Conservation (phyloP, 2,329 filamentous ascomycete species). For the Myriosclerotinia duriaeana region DNA sequence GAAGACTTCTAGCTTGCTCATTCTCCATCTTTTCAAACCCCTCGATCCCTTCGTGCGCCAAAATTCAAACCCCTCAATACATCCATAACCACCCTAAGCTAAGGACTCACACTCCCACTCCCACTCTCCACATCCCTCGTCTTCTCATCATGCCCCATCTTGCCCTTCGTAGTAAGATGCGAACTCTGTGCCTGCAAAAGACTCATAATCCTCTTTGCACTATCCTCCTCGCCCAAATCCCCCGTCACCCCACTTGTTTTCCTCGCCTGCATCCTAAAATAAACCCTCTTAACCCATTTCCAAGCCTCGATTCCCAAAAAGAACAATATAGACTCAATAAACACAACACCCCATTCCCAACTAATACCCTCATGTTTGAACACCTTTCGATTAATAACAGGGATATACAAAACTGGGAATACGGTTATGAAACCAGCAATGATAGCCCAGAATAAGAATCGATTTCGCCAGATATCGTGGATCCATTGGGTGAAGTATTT, state of each 20-base stretch:
- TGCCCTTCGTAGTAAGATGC: neutral
- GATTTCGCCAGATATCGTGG: conserved; percentile 67
- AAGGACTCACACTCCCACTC: neutral
- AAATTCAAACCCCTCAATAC: neutral
- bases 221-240: neutral
- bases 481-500: conserved; percentile 66
- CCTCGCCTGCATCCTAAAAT: neutral
- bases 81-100: neutral
- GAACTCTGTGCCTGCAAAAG: conserved; percentile 10
- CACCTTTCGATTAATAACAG: conserved; percentile 62
- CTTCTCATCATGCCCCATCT: neutral
- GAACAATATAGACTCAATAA: conserved; percentile 60
- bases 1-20: neutral
- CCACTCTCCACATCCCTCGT: neutral
- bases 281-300: conserved; percentile 63
- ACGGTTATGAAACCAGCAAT: conserved; percentile 56
- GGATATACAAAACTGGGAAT: conserved; percentile 66
- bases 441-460: conserved; percentile 68
- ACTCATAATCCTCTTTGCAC: neutral
- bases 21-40: neutral
- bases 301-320: conserved; percentile 63
- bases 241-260: neutral
- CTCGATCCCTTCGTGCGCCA: neutral
- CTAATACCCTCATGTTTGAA: conserved; percentile 65
- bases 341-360: conserved; percentile 70